Evolutionary conservation across 495 filamentous ascomycete species (phyloP), one percentile per base, ranked within the genome.

Genomic region (Penicillium coffeae): DNA sequence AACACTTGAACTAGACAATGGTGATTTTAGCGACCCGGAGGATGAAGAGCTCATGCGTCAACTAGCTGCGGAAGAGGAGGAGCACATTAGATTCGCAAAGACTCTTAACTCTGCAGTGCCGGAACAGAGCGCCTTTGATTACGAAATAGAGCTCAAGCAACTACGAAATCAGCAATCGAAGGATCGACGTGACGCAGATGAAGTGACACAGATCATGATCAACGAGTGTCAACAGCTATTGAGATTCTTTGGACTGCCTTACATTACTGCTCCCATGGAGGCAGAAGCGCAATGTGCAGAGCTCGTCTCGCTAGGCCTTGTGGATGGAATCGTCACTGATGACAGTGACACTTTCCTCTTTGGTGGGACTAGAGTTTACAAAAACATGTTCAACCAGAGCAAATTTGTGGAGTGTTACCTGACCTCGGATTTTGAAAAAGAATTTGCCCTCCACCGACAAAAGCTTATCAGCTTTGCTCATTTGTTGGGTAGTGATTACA

Each of bases 301-400:
- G 63, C 79, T 98, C 5, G 90, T 97, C 3, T 69, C 68, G 1
- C 72, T 96, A 5, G 86, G 88, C 0, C 78, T 98, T 3, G 93
- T 98, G 18, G 93, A 98, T 61, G 93, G 93, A 8, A 95, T 97
- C 54, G 90, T 98, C n/a, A 98, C 93, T 0, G 93, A 98, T 59
- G 93, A 98, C 62, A 89, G 83, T 10, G 93, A 98, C 74, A 90
- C 84, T n/a, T 97, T 98, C 61, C 80, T 98, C 10, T 98, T 98
- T 59, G 93, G 93, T 34, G 93, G 93, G 22, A 97, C 90, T 0
- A 78, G 93, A 13, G 86, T 98, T 14, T 98, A 97, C 75, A 96
- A 97, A 53, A 96, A 98, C 72, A 94, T 97, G 90, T 98, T 98
- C 78, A 97, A 95, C 64, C 85, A 87, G 58, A 88, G 90, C 68